Conservation (phyloP, 768 basidiomycete species). For the Rhodotorula sphaerocarpa region DNA sequence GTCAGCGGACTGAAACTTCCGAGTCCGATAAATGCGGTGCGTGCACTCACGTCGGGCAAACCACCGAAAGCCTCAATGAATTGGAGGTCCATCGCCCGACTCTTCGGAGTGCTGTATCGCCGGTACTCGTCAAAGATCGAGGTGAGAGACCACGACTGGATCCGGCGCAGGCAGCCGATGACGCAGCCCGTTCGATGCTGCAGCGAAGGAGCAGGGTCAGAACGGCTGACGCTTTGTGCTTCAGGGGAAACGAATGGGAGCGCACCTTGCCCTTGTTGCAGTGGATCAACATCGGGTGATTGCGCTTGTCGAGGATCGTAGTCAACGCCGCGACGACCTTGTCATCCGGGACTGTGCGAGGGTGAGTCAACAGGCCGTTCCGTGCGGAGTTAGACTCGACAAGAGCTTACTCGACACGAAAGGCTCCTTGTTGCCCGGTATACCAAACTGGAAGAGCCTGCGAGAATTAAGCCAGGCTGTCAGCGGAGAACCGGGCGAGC, state of each 20-base stretch:
- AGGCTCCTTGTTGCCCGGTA: conserved; percentile 45
- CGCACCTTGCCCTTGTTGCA: conserved; percentile 48
- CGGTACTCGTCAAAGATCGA: conserved; percentile 42
- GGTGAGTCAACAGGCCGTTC: conserved; percentile 18
- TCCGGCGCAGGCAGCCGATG: conserved; percentile 44
- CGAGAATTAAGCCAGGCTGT: background rate
- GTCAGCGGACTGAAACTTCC: background rate
- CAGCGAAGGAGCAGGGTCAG: background rate
- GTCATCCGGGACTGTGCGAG: conserved; percentile 42
- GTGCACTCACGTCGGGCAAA: no score
- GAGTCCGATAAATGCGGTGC: no score
- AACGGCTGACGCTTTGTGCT: background rate
- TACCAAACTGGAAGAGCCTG: conserved; percentile 44
- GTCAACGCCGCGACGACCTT: conserved; percentile 44
- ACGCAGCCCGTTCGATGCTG: conserved; percentile 48
- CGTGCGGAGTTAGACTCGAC: background rate
- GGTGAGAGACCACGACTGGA: conserved; percentile 43
- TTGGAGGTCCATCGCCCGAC: conserved; percentile 44
- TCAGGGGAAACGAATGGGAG: background rate
- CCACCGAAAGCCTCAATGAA: conserved; percentile 44
- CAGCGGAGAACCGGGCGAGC: background rate
- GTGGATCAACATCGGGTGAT: conserved; percentile 46
- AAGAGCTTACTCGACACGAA: conserved; percentile 20
- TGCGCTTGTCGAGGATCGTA: conserved; percentile 43
- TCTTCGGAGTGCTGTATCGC: conserved; percentile 44